Evolutionary conservation across 352 stramenopile species (phyloP).

Genomic region (Thraustotheca clavata): DNA sequence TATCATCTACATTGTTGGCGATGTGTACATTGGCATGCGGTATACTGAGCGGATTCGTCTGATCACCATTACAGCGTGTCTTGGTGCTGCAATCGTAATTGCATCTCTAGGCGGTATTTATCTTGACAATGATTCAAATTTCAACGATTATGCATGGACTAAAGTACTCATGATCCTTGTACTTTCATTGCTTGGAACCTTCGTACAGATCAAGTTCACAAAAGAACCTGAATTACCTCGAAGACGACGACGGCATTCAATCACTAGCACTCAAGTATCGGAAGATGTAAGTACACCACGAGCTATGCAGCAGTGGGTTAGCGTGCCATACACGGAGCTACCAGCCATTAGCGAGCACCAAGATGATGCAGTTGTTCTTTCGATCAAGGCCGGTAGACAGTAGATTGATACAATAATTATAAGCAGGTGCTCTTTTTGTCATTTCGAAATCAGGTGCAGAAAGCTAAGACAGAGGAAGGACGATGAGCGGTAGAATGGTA

Average conservation of each 20-base stretch:
- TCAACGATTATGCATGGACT: not conserved
- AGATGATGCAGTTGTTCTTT: not conserved
- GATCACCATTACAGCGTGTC: slow-evolving; percentile 3
- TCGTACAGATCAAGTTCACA: slow-evolving; percentile 3
- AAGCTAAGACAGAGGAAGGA: not conserved
- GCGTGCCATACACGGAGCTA: slow-evolving; percentile 9
- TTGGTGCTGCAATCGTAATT: not conserved
- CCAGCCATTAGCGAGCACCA: slow-evolving; percentile 1
- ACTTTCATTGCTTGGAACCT: not conserved
- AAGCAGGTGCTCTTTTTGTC: not conserved
- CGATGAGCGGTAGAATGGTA: slow-evolving; percentile 8
- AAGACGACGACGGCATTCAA: not conserved
- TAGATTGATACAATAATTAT: no score
- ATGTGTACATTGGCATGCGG: not conserved
- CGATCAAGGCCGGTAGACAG: not conserved
- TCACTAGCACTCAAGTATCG: slow-evolving; percentile 5
- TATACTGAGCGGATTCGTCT: slow-evolving; percentile 1
- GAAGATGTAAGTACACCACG: not conserved
- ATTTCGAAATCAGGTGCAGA: slow-evolving; percentile 2
- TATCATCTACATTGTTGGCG: slow-evolving; percentile 2
- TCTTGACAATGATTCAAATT: not conserved
- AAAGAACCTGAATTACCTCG: not conserved
- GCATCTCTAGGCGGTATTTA: not conserved
- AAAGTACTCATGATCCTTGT: not conserved
- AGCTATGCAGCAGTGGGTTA: not conserved